Conservation (phyloP, 495 filamentous ascomycete genomes). For the Rostrohypoxylon terebratum region DNA sequence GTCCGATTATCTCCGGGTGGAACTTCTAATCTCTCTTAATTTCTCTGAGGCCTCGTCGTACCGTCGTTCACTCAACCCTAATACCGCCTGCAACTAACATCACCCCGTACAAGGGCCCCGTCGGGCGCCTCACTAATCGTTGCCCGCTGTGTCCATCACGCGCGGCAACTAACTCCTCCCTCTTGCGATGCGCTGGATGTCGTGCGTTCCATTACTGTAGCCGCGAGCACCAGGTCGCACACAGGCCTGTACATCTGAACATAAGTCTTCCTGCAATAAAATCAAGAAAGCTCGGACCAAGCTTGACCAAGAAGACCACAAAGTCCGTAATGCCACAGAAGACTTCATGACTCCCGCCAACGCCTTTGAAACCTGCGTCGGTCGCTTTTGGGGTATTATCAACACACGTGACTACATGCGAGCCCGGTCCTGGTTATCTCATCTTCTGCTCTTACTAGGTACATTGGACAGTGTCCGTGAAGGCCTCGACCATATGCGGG, state of each 20-base stretch:
- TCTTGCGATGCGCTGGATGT: slow-evolving; percentile 55
- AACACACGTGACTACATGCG: slow-evolving; percentile 60
- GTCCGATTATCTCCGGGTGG: too few relatives aligned
- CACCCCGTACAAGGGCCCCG: slow-evolving; percentile 25
- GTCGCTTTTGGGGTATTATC: slow-evolving; percentile 55
- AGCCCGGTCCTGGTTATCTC: slow-evolving; percentile 47
- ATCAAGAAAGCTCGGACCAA: slow-evolving; percentile 48
- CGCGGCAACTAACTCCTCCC: slow-evolving; percentile 16
- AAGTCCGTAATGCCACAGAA: slow-evolving; percentile 47
- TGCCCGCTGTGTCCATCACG: slow-evolving; percentile 37
- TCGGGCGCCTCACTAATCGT: slow-evolving; percentile 32
- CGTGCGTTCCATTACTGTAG: slow-evolving; percentile 59
- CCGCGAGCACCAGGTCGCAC: slow-evolving; percentile 57
- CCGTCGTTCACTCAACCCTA: not conserved
- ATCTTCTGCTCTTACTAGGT: slow-evolving; percentile 49
- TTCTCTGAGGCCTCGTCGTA: not conserved
- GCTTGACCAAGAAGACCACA: slow-evolving; percentile 48
- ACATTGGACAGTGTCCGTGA: slow-evolving; percentile 53
- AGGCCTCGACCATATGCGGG: slow-evolving; percentile 51
- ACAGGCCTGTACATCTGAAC: slow-evolving; percentile 54
- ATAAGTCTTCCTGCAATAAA: slow-evolving; percentile 57
- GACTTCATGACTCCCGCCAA: slow-evolving; percentile 50
- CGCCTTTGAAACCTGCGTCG: slow-evolving; percentile 52
- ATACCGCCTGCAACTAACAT: slow-evolving; percentile 9
- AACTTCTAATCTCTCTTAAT: too few relatives aligned